phyloP scores from a whole-genome alignment of 2,329 filamentous ascomycete species.

The Whalleya microplaca region DNA sequence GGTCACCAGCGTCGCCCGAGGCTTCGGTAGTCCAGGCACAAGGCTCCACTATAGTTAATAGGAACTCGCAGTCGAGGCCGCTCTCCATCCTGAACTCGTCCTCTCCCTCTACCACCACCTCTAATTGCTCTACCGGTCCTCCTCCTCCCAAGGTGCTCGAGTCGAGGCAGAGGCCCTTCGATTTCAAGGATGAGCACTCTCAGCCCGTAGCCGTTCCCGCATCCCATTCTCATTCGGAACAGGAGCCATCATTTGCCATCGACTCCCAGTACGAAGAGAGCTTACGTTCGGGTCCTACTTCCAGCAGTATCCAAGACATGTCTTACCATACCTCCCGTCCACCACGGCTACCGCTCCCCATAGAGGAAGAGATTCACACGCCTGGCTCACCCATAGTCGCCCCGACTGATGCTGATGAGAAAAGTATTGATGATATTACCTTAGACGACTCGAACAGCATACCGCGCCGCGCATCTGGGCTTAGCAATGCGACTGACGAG shows the following conservation, averaged over 20 bases:
- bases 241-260: slow-evolving; percentile 35
- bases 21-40: slow-evolving; percentile 64
- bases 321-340: slow-evolving; percentile 68
- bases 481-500: slow-evolving; percentile 73
- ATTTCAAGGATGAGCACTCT: slow-evolving; percentile 45
- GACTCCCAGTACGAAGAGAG: slow-evolving; percentile 42
- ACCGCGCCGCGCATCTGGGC: slow-evolving; percentile 58
- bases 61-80: slow-evolving; percentile 52
- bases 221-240: slow-evolving; percentile 33
- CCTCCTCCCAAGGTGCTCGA: slow-evolving; percentile 34
- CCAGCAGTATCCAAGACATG: slow-evolving; percentile 65
- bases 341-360: slow-evolving; percentile 86
- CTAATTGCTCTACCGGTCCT: slow-evolving; percentile 34
- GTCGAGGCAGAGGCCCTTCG: slow-evolving; percentile 39
- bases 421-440: slow-evolving; percentile 54
- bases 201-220: slow-evolving; percentile 64
- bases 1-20: slow-evolving; percentile 63
- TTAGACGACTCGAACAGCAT: slow-evolving; percentile 54
- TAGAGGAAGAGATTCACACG: slow-evolving; percentile 87
- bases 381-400: slow-evolving; percentile 89
- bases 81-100: slow-evolving; percentile 54
- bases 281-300: slow-evolving; percentile 51
- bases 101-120: slow-evolving; percentile 42
- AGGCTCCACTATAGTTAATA: slow-evolving; percentile 55
- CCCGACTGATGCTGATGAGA: slow-evolving; percentile 61